phyloP scores from a whole-genome alignment of 2,329 filamentous ascomycete species.

The Beauveria sp. region DNA sequence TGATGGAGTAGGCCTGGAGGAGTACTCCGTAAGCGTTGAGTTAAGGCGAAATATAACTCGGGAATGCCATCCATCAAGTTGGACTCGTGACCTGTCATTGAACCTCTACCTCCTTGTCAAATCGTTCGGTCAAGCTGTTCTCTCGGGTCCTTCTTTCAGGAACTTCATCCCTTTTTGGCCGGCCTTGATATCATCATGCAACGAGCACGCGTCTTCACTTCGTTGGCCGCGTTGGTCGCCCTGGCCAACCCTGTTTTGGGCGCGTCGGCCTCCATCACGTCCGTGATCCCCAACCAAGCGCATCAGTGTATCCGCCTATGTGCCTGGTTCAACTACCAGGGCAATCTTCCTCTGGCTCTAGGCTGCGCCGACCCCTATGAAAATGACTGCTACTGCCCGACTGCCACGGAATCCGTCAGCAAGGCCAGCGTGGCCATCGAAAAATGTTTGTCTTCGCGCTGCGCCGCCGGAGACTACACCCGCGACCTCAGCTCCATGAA shows the following conservation, averaged over 20 bases:
- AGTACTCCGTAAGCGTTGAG: no score
- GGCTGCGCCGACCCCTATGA: slow-evolving; percentile 19
- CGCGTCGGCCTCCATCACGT: background rate
- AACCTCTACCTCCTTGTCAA: no score
- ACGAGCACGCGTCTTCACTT: background rate
- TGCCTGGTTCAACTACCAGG: slow-evolving; percentile 2
- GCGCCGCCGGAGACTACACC: slow-evolving; percentile 17
- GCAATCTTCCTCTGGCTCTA: slow-evolving; percentile 18
- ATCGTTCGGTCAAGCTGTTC: background rate
- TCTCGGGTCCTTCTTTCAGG: background rate
- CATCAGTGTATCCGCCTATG: background rate
- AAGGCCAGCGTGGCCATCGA: slow-evolving; percentile 17
- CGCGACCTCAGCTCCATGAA: slow-evolving; percentile 20
- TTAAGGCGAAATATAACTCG: background rate
- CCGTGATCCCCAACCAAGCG: background rate
- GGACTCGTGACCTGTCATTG: no score
- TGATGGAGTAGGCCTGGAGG: no score
- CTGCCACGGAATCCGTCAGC: slow-evolving; percentile 15
- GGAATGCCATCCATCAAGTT: no score
- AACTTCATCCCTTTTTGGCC: no score
- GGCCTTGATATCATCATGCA: background rate
- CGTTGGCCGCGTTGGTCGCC: background rate
- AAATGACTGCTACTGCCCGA: slow-evolving; percentile 22
- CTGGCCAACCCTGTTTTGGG: background rate
- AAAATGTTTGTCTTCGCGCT: slow-evolving; percentile 16